Evolutionary conservation across 2,329 filamentous ascomycete genomes (phyloP).

Genomic region (Scleromitrula shiraiana): DNA sequence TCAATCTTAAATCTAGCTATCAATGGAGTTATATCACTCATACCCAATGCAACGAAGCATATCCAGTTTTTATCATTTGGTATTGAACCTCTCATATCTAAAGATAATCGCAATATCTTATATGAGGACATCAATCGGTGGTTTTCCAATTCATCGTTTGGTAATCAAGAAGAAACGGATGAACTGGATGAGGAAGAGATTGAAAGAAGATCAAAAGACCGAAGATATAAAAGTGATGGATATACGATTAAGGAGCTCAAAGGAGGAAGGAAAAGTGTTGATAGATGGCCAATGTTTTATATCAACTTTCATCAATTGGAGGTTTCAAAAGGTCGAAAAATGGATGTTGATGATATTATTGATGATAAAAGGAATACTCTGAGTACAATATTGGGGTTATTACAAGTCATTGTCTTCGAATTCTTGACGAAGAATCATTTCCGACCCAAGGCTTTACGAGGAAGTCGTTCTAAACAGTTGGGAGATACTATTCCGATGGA

Average conservation of each 20-base stretch:
- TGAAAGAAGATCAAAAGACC: conserved; percentile 31
- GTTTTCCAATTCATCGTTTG: conserved; percentile 73
- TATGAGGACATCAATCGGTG: conserved; percentile 72
- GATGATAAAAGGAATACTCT: conserved; percentile 37
- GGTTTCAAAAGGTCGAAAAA: neutral
- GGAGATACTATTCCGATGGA: too few relatives aligned
- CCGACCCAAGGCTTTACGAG: conserved; percentile 16
- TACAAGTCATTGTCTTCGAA: conserved; percentile 60
- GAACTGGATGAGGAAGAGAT: conserved; percentile 32
- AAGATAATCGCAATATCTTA: conserved; percentile 53
- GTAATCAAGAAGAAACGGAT: conserved; percentile 42
- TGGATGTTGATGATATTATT: conserved; percentile 35
- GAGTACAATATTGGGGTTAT: conserved; percentile 50
- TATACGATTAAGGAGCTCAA: conserved; percentile 45
- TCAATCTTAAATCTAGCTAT: conserved; percentile 54
- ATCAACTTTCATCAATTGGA: conserved; percentile 50
- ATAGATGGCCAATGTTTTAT: conserved; percentile 85
- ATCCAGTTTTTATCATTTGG: conserved; percentile 79
- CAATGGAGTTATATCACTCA: conserved; percentile 61
- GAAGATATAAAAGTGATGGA: conserved; percentile 37
- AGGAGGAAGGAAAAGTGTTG: conserved; percentile 53
- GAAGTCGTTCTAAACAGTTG: neutral
- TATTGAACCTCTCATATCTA: conserved; percentile 53
- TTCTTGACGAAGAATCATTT: conserved; percentile 71
- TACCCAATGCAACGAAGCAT: conserved; percentile 61